phyloP scores from a whole-genome alignment of 1,139 yeast species.

The Entelexis paramagnoliae region DNA sequence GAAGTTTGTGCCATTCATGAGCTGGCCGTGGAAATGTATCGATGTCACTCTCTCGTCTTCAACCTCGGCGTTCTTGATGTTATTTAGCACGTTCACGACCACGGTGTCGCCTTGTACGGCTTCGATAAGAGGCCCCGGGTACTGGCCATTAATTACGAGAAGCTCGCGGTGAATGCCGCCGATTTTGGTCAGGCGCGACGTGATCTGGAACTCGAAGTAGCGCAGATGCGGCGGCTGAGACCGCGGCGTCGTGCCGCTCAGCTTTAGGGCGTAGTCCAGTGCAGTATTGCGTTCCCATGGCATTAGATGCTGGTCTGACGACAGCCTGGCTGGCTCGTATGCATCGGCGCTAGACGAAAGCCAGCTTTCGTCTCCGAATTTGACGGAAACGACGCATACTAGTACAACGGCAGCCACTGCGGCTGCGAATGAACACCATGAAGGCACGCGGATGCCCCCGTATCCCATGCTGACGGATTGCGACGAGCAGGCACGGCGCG shows the following conservation, averaged over 20 bases:
- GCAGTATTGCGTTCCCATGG: slow-evolving; percentile 30
- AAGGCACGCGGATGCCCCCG: neutral
- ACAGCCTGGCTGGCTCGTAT: neutral
- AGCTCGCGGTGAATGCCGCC: slow-evolving; percentile 23
- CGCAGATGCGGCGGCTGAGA: slow-evolving; percentile 21
- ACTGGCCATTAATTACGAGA: slow-evolving; percentile 54
- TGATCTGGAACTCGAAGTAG: slow-evolving; percentile 14
- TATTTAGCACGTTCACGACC: slow-evolving; percentile 55
- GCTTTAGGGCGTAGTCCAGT: slow-evolving; percentile 26
- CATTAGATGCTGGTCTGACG: neutral
- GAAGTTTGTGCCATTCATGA: slow-evolving; percentile 56
- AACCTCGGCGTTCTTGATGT: slow-evolving; percentile 32
- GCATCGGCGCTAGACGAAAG: neutral
- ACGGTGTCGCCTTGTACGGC: slow-evolving; percentile 71
- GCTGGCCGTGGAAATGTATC: slow-evolving; percentile 84
- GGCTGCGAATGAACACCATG: neutral
- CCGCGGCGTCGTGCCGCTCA: slow-evolving; percentile 18
- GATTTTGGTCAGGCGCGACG: slow-evolving; percentile 9
- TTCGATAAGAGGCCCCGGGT: slow-evolving; percentile 68
- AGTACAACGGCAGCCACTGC: neutral
- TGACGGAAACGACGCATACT: neutral
- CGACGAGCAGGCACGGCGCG: neutral
- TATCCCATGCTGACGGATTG: neutral
- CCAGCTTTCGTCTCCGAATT: neutral
- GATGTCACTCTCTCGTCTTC: slow-evolving; percentile 39